Evolutionary conservation across 23 red algal genomes (phyloP), one percentile per base, ranked within the genome.

Genomic region (Chondrus crispus): DNA sequence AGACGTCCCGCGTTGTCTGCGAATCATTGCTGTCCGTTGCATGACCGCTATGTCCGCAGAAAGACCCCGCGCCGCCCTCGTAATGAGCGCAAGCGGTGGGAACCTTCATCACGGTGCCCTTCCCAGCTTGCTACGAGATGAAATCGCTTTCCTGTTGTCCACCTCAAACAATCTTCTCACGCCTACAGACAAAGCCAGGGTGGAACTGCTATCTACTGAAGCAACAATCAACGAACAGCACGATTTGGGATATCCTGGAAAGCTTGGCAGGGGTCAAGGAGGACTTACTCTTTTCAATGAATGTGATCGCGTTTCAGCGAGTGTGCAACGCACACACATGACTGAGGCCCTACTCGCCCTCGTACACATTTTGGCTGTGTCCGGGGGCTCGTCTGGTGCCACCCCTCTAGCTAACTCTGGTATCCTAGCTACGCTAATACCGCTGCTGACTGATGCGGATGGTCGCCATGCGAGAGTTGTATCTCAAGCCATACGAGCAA

Each of bases 11-110:
- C 40, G 68, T 5, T 85, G 83, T 75, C 60, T 94, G 4, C 92
- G 92, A 19, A 94, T 88, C 66, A 82, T 87, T 68, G 82, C 81
- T 62, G 76, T 94, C 80, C 83, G 85, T 2, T 88, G 82, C 82
- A 63, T 94, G 22, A 94, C 70, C 22, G 83, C 92, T 11, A 88
- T 88, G 52, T 45, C 69, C 29, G 47, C 71, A 8, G 84, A 94
- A 76, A 53, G 92, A 26, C 40, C 43, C 10, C 70, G 82, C 7
- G 28, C 88, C 41, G 22, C 48, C 26, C 41, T 46, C 8, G 72
- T 94, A 46, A 48, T 77, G 8, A 55, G 16, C 64, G 85, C 74
- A 1, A 85, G 82, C 19, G 92, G 85, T 42, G 62, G 88, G n/a
- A 35, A 73, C 45, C 40, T 37, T 2, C 84, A 94, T 79, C 83